phyloP scores from a whole-genome alignment of 164 flowering plant species.

The Taxillus chinensis region DNA sequence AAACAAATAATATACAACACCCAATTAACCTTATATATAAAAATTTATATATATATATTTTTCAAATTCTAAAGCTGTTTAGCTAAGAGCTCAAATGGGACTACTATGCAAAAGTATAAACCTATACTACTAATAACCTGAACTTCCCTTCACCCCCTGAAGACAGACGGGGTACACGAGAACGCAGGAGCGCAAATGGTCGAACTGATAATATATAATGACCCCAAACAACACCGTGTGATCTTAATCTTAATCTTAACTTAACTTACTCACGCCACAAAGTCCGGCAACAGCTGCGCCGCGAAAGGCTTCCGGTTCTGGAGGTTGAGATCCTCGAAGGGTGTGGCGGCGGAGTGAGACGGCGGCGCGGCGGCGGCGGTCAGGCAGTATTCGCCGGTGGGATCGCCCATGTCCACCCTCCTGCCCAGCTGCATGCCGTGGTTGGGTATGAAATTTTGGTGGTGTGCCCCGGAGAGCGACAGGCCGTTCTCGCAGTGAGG shows the following conservation, averaged over 20 bases:
- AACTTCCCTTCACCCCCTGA: slow-evolving; percentile 13
- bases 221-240: too few species aligned
- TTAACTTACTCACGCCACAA: slow-evolving; percentile 21
- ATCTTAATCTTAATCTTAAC: too few species aligned
- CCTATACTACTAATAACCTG: slow-evolving; percentile 18
- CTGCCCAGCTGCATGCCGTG: slow-evolving; percentile 11
- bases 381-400: slow-evolving; percentile 38
- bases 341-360: slow-evolving; percentile 27
- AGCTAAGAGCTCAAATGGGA: slow-evolving; percentile 20
- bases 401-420: slow-evolving; percentile 43
- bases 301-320: slow-evolving; percentile 43
- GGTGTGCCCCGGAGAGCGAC: slow-evolving; percentile 54
- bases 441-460: slow-evolving; percentile 39
- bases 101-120: slow-evolving; percentile 27
- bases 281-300: slow-evolving; percentile 49
- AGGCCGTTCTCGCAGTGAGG: slow-evolving; percentile 61
- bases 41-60: too few species aligned
- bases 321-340: slow-evolving; percentile 47
- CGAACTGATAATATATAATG: too few species aligned
- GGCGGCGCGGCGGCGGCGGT: slow-evolving; percentile 23
- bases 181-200: background rate
- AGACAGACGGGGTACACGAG: slow-evolving; percentile 18
- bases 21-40: too few species aligned
- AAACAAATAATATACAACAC: too few species aligned
- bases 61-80: slow-evolving; percentile 20